Conservation (phyloP, 1,284 basidiomycete species). For the Rhodotorula sp. region DNA sequence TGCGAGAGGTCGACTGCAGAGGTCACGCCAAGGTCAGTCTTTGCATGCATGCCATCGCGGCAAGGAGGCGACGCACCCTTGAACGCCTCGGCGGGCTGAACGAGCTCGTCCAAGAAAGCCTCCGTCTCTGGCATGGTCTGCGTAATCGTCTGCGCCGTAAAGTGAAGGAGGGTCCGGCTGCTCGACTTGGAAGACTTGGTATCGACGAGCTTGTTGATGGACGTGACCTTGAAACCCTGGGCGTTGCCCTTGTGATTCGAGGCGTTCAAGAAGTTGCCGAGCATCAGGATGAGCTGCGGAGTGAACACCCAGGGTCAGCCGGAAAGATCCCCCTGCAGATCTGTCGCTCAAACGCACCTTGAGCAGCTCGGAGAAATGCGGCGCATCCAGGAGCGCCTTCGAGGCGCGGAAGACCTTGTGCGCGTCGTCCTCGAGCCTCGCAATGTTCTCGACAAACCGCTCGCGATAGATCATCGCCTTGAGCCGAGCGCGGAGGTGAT, state of each 20-base stretch:
- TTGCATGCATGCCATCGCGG: neutral
- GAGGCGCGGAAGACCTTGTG: constrained; percentile 78
- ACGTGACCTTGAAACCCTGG: constrained; percentile 94
- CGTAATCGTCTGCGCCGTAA: constrained; percentile 83
- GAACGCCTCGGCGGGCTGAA: constrained; percentile 87
- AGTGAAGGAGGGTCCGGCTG: constrained; percentile 90
- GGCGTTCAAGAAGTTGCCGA: constrained; percentile 98
- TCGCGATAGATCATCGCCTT: constrained; percentile 91
- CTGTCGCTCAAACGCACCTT: constrained; percentile 56
- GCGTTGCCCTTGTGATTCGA: constrained; percentile 95
- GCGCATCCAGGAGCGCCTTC: constrained; percentile 69
- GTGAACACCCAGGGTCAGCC: constrained; percentile 23
- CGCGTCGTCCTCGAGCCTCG: constrained; percentile 66
- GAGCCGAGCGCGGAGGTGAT: constrained; percentile 84
- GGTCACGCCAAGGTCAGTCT: neutral
- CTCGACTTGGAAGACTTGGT: constrained; percentile 83
- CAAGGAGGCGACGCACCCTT: constrained; percentile 60
- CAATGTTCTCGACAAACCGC: constrained; percentile 77
- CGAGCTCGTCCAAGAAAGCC: constrained; percentile 82
- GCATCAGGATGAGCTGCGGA: constrained; percentile 77
- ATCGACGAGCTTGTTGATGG: constrained; percentile 98
- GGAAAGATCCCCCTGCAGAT: neutral
- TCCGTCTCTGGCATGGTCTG: constrained; percentile 88
- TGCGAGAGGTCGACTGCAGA: constrained; percentile 31
- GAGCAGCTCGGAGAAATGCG: constrained; percentile 79